phyloP scores from a whole-genome alignment of 169 alveolate genomes.

The Plasmodium billcollinsi region DNA sequence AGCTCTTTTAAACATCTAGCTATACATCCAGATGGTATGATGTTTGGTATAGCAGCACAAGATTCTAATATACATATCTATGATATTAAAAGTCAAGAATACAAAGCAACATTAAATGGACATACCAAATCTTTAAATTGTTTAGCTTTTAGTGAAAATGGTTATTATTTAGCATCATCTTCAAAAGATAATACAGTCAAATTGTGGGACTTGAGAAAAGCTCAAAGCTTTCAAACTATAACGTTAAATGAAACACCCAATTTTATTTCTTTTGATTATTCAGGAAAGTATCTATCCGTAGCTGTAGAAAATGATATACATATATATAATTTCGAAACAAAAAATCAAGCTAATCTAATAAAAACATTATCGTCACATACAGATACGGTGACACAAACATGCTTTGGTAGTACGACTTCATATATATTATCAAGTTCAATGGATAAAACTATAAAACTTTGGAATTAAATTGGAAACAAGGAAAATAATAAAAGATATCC shows the following conservation, averaged over 20 bases:
- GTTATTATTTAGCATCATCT: constrained; percentile 89
- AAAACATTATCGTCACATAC: constrained; percentile 77
- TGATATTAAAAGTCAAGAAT: constrained; percentile 86
- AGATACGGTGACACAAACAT: constrained; percentile 76
- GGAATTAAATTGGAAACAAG: constrained; percentile 22
- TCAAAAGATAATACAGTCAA: constrained; percentile 82
- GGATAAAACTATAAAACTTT: constrained; percentile 78
- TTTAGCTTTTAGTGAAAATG: constrained; percentile 89
- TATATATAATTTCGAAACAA: constrained; percentile 75
- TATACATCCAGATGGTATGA: constrained; percentile 92
- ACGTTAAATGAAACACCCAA: constrained; percentile 79
- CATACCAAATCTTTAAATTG: constrained; percentile 53
- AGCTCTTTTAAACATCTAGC: constrained; percentile 75
- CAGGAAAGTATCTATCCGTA: constrained; percentile 79
- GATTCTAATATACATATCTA: constrained; percentile 88
- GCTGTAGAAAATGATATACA: constrained; percentile 54
- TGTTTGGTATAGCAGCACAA: constrained; percentile 85
- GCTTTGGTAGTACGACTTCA: constrained; percentile 78
- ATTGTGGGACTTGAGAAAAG: constrained; percentile 88
- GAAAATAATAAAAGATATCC: too few relatives aligned
- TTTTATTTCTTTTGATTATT: constrained; percentile 81
- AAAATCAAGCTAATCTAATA: constrained; percentile 57
- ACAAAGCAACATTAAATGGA: constrained; percentile 80
- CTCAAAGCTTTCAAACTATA: constrained; percentile 80
- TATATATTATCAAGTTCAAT: constrained; percentile 77